Percentiles rank a stretch among this genome's conserved stretches.
Evolutionary conservation across 768 basidiomycete species (phyloP).

Genomic region (Mycena galopus): DNA sequence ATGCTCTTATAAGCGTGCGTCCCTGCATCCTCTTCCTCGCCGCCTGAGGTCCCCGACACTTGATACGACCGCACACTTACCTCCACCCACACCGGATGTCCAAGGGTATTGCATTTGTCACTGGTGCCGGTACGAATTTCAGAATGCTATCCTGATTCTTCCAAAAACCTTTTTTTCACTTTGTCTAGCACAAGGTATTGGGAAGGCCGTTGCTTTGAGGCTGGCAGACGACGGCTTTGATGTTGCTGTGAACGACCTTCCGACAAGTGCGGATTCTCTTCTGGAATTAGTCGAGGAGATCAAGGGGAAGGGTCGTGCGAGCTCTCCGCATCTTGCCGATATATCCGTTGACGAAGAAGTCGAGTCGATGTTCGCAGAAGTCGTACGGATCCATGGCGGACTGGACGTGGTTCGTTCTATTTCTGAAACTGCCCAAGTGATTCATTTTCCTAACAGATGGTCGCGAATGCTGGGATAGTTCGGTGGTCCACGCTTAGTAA

Average conservation of each 20-base stretch:
- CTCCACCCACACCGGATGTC: neutral
- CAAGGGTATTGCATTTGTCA: constrained; percentile 12
- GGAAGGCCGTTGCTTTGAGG: constrained; percentile 15
- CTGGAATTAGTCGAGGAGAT: neutral
- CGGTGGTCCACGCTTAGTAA: neutral
- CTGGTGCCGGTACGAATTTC: constrained; percentile 16
- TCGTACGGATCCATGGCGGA: constrained; percentile 45
- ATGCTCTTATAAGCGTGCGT: no score
- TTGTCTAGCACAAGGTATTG: constrained; percentile 1
- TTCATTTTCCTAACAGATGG: constrained; percentile 39
- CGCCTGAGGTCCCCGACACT: no score
- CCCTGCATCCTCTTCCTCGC: no score
- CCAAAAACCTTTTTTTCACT: neutral
- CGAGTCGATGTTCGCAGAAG: constrained; percentile 46
- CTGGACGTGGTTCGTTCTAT: constrained; percentile 38
- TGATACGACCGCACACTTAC: neutral
- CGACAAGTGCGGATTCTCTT: neutral
- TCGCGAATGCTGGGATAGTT: constrained; percentile 44
- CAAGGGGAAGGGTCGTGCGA: constrained; percentile 11
- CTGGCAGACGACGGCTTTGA: constrained; percentile 24
- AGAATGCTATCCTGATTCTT: neutral
- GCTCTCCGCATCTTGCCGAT: constrained; percentile 38
- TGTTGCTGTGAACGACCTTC: constrained; percentile 28
- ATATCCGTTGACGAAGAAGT: constrained; percentile 53
- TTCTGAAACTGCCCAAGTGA: neutral